These are phyloP conservation scores for Candida glucosophila DNA, from an alignment of 1,139 yeast genomes.

Conservation along the genomic window DNA sequence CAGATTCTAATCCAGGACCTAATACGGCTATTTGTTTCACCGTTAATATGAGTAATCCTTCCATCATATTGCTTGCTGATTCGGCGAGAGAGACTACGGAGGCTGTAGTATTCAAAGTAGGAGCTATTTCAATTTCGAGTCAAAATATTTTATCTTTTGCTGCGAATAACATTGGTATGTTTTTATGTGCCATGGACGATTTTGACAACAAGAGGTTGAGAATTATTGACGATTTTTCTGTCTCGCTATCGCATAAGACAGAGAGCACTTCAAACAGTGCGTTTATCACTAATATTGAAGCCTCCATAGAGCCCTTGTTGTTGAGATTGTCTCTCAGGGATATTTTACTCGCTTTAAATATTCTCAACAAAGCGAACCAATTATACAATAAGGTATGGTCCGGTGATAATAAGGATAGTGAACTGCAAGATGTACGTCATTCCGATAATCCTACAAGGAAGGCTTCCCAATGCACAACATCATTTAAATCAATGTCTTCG, in stretches of 20 bases:
- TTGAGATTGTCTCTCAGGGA: slow-evolving; percentile 82
- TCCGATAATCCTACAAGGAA: slow-evolving; percentile 56
- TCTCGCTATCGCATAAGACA: slow-evolving; percentile 68
- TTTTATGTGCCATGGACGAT: slow-evolving; percentile 66
- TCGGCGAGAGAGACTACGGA: slow-evolving; percentile 64
- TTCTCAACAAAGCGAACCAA: slow-evolving; percentile 64
- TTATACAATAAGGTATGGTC: slow-evolving; percentile 22
- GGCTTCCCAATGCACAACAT: slow-evolving; percentile 59
- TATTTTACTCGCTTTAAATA: slow-evolving; percentile 67
- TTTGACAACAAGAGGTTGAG: slow-evolving; percentile 54
- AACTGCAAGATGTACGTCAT: slow-evolving; percentile 25
- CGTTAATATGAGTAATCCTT: slow-evolving; percentile 68
- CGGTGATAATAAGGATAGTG: no score
- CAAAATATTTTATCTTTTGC: slow-evolving; percentile 61
- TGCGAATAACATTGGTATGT: slow-evolving; percentile 80
- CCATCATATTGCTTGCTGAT: slow-evolving; percentile 74
- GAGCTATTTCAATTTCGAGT: slow-evolving; percentile 65
- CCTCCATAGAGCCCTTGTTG: slow-evolving; percentile 73
- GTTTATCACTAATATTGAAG: slow-evolving; percentile 54
- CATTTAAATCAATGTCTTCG: slow-evolving; percentile 37
- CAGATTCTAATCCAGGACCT: background rate
- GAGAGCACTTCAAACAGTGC: slow-evolving; percentile 54
- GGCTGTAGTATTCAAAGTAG: slow-evolving; percentile 85
- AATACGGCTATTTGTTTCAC: slow-evolving; percentile 40
- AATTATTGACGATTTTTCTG: slow-evolving; percentile 81